Base-by-base conservation (phyloP, 2,329 filamentous ascomycete species). In the Polytolypa hystricis region DNA sequence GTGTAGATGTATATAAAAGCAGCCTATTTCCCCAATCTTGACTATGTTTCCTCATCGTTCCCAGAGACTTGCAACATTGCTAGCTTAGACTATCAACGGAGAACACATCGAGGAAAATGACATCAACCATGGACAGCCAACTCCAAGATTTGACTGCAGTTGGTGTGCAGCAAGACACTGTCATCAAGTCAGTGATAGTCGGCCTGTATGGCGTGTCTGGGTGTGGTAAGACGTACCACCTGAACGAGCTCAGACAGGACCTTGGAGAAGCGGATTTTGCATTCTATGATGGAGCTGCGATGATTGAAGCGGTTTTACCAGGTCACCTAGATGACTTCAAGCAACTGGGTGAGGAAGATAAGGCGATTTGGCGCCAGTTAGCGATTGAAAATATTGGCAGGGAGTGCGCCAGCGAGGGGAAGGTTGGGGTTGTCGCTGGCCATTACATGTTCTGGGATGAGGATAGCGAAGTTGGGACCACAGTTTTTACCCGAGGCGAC, bases 121-220 rank as follows among this genome's bases (percentile, higher is more conserved):
- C n/a, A n/a, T n/a, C n/a, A n/a, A n/a, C n/a, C n/a, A n/a, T n/a
- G n/a, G n/a, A n/a, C n/a, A n/a, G n/a, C n/a, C n/a, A n/a, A n/a
- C n/a, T n/a, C n/a, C n/a, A n/a, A n/a, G n/a, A n/a, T n/a, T n/a
- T n/a, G n/a, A n/a, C n/a, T n/a, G n/a, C n/a, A n/a, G n/a, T n/a
- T n/a, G n/a, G n/a, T n/a, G n/a, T n/a, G n/a, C n/a, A n/a, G n/a
- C n/a, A n/a, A n/a, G n/a, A n/a, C n/a, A n/a, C n/a, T n/a, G n/a
- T n/a, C n/a, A n/a, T n/a, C n/a, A 65, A 59, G 41, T 53, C 64
- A 9, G 47, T 47, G 2, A 51, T 76, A 12, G 51, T 77, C 19
- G 71, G 71, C 2, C 35, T 77, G 1, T 77, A 76, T 41, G 73
- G 72, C 4, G 14, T 77, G 25, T 55, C 70, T 2, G 71, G 70